Evolutionary conservation across 352 stramenopile genomes (phyloP).

Genomic region (Thraustochytrium sp.): DNA sequence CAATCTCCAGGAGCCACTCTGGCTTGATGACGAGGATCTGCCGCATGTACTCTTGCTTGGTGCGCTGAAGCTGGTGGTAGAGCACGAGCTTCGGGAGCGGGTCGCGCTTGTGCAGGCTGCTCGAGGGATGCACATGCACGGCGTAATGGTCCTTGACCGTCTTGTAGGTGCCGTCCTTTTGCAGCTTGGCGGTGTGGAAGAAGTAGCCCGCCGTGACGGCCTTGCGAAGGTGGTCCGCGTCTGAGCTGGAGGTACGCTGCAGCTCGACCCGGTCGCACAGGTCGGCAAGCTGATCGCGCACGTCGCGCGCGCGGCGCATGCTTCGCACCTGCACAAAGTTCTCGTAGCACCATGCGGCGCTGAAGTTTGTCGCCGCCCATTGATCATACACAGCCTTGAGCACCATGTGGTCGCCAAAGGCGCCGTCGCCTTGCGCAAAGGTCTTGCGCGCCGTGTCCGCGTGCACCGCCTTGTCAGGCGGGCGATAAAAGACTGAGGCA

Average conservation of each 20-base stretch:
- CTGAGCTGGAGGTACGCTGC: conserved; percentile 72
- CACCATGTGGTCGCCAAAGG: conserved; percentile 87
- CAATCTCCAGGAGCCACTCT: conserved; percentile 96
- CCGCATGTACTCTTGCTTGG: conserved; percentile 96
- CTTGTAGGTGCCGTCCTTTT: conserved; percentile 89
- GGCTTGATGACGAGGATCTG: conserved; percentile 90
- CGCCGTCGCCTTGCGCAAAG: conserved; percentile 88
- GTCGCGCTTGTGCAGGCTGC: conserved; percentile 81
- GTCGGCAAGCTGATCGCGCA: conserved; percentile 95
- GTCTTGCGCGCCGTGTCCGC: conserved; percentile 96
- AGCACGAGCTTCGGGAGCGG: conserved; percentile 78
- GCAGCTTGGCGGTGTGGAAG: conserved; percentile 95
- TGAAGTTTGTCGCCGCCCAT: conserved; percentile 96
- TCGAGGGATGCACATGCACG: conserved; percentile 97
- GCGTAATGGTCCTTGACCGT: conserved; percentile 96
- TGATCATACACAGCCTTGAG: conserved; percentile 95
- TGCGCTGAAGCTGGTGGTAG: conserved; percentile 99
- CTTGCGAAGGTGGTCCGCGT: conserved; percentile 90
- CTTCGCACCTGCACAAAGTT: conserved; percentile 93
- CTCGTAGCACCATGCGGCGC: conserved; percentile 88
- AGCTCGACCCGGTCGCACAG: conserved; percentile 98
- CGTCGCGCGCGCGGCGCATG: conserved; percentile 94
- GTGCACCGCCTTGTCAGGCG: conserved; percentile 94
- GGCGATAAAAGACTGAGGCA: conserved; percentile 94
- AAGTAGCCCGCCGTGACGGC: conserved; percentile 98